Conservation (phyloP, 2,329 filamentous ascomycete species). For the Botrytis sinoallii region DNA sequence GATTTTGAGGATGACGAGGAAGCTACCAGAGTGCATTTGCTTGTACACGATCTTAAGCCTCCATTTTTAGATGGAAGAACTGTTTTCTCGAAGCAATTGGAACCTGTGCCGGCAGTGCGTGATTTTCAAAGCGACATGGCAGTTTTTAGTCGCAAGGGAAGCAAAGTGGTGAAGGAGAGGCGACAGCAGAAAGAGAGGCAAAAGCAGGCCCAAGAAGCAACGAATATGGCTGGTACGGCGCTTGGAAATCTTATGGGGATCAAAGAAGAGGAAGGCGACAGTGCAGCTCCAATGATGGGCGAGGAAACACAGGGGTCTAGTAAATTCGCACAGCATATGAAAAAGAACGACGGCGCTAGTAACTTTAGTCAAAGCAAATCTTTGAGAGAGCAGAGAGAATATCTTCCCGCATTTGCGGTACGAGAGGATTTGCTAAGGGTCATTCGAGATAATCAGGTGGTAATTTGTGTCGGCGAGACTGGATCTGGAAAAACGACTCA, state of each 20-base stretch:
- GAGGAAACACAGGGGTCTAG: conserved; percentile 63
- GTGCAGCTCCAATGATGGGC: conserved; percentile 71
- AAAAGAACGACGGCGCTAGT: conserved; percentile 81
- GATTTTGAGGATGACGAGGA: conserved; percentile 93
- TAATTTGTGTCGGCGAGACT: conserved; percentile 95
- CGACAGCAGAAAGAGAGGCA: conserved; percentile 90
- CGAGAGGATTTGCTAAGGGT: conserved; percentile 88
- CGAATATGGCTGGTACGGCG: conserved; percentile 85
- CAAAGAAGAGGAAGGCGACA: conserved; percentile 90
- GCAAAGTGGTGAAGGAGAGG: conserved; percentile 85
- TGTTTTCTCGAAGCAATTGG: conserved; percentile 95
- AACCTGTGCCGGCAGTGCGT: conserved; percentile 87
- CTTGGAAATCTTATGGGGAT: conserved; percentile 94
- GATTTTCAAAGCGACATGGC: conserved; percentile 99
- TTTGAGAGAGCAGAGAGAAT: conserved; percentile 86
- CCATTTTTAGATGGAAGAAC: conserved; percentile 93
- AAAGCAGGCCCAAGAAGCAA: conserved; percentile 91
- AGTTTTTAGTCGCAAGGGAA: conserved; percentile 93
- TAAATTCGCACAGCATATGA: conserved; percentile 90
- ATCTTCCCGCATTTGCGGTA: conserved; percentile 91
- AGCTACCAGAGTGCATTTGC: conserved; percentile 78
- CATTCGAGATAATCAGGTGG: conserved; percentile 93
- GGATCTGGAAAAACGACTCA: conserved; percentile 98
- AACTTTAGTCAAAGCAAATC: conserved; percentile 92
- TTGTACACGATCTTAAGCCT: conserved; percentile 90